Evolutionary conservation across 1,284 basidiomycete species (phyloP), one percentile per base, ranked within the genome.

Genomic region (Flammula alnicola): DNA sequence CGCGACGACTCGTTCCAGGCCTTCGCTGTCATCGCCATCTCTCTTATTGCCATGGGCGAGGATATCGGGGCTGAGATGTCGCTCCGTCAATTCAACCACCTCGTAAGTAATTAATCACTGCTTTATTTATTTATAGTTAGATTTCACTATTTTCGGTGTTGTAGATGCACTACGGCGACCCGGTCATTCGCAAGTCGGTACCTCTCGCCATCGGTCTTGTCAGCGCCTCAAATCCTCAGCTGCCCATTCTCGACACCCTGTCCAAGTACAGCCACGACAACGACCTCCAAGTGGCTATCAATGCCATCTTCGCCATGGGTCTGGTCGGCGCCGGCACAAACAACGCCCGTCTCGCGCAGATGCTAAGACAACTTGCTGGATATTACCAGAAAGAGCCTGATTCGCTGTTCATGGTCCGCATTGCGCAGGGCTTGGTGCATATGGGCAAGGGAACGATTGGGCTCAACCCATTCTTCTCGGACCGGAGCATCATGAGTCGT

Each of bases 201-300:
- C 97, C 97, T 12, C 84, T 99, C 5, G 97, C 96, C 5, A 86
- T 99, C 39, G 96, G 93, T 53, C 84, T 99, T 45, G 84, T 98
- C 65, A 94, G 89, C 67, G 87, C 94, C 12, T 99, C 97, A 47
- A 98, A 99, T 72, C 97, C 97, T 12, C 91, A 93, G 70, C 81
- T 98, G n/a, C 79, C 91, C 23, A 91, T 99, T 56, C 86, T 99
- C 59, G 97, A 99, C 70, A 98, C 95, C 0, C 84, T 99, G 5
- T 98, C 95, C n/a, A 98, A 97, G 70, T 99, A 99, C 76, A 97
- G 94, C 58, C 97, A 99, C 77, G 97, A 99, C 77, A 95, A 91
- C 64, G 97, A 99, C 71, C 86, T 98, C 29, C 83, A 86, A 49
- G 97, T 99, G 12, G 97, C 96, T 0, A 81, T 95, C 49, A 99